Percentiles rank a stretch among this genome's conserved stretches.
Evolutionary conservation across 768 basidiomycete genomes (phyloP).

Genomic region (Lanmaoa pseudosensibilis): DNA sequence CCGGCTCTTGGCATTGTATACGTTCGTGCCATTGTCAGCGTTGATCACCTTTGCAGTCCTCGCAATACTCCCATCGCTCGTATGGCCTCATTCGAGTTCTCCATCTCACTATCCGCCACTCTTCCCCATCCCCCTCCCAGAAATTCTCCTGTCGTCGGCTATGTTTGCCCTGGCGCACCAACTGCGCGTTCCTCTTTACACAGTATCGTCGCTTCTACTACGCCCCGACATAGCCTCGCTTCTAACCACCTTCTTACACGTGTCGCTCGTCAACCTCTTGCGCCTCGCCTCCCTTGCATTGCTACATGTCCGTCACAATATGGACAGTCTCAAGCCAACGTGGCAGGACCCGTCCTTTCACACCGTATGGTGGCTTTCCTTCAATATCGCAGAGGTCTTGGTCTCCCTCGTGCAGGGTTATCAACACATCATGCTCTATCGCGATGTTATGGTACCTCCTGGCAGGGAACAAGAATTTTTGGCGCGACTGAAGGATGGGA

Average conservation of each 20-base stretch:
- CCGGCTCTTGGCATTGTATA: slow-evolving; percentile 54
- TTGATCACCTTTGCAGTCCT: slow-evolving; percentile 50
- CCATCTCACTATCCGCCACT: slow-evolving; percentile 45
- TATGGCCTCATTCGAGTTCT: slow-evolving; percentile 42
- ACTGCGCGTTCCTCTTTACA: slow-evolving; percentile 34
- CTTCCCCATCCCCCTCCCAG: slow-evolving; percentile 65
- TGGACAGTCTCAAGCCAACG: slow-evolving; percentile 44
- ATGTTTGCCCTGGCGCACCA: slow-evolving; percentile 44
- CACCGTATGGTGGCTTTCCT: slow-evolving; percentile 74
- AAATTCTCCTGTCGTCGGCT: slow-evolving; percentile 58
- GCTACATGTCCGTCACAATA: slow-evolving; percentile 49
- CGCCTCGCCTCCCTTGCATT: slow-evolving; percentile 56
- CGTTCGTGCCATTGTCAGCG: slow-evolving; percentile 57
- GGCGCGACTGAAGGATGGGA: slow-evolving; percentile 26
- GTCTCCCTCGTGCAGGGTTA: slow-evolving; percentile 72
- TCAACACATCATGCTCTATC: slow-evolving; percentile 62
- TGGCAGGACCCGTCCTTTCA: slow-evolving; percentile 59
- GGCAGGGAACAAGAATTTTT: slow-evolving; percentile 42
- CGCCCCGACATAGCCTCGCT: slow-evolving; percentile 33
- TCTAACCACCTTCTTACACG: slow-evolving; percentile 45
- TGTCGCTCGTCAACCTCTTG: slow-evolving; percentile 50
- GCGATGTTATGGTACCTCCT: slow-evolving; percentile 59
- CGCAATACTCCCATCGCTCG: slow-evolving; percentile 47
- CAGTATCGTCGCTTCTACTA: slow-evolving; percentile 35
- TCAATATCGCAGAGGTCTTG: slow-evolving; percentile 66